These are phyloP conservation scores for Phycomyces blakesleeanus DNA, from an alignment of 192 early-diverging fungal genomes.

Conservation along the genomic window DNA sequence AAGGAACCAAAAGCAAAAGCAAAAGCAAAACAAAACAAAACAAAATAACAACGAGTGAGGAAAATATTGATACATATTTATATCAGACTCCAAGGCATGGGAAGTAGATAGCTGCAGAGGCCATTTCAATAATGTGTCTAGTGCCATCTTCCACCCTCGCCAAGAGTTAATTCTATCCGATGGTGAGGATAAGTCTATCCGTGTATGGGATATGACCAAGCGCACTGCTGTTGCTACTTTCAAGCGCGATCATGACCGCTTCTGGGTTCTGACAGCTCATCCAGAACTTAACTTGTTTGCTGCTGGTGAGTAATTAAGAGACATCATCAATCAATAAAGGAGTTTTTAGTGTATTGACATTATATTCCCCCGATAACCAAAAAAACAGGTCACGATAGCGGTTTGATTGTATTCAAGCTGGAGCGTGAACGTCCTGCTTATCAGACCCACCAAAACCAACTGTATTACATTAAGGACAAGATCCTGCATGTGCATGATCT, in stretches of 20 bases:
- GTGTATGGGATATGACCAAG: constrained; percentile 97
- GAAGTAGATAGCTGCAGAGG: constrained; percentile 99
- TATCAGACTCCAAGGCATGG: constrained; percentile 92
- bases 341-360: too few relatives aligned
- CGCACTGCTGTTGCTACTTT: constrained; percentile 94
- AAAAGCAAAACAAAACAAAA: too few relatives aligned
- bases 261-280: constrained; percentile 95
- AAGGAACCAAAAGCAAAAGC: too few relatives aligned
- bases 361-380: not conserved
- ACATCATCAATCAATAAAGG: too few relatives aligned
- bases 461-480: constrained; percentile 90
- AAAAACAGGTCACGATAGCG: constrained; percentile 85
- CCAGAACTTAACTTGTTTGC: constrained; percentile 98
- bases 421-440: constrained; percentile 96
- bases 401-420: constrained; percentile 97
- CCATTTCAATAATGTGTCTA: constrained; percentile 97
- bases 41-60: too few relatives aligned
- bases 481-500: constrained; percentile 83
- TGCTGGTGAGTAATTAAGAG: constrained; percentile 69
- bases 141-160: constrained; percentile 92
- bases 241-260: constrained; percentile 93
- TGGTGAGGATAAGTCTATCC: constrained; percentile 96
- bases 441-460: constrained; percentile 74
- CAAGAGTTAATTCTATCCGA: constrained; percentile 92
- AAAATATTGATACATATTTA: not conserved